phyloP scores from a whole-genome alignment of 495 filamentous ascomycete genomes.

The Penicillium taxi region DNA sequence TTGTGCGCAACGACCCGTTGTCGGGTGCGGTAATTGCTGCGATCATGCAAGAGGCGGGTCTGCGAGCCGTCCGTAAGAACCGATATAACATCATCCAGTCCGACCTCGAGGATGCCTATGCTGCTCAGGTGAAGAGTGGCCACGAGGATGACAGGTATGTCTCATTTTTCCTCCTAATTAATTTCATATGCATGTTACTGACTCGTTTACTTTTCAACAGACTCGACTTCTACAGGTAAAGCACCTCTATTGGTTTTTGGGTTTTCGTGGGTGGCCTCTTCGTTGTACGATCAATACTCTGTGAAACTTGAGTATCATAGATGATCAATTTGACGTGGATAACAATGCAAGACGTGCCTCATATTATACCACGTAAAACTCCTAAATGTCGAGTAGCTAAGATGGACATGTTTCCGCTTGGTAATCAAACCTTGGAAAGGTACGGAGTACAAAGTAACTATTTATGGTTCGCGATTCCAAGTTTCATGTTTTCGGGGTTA shows the following conservation, averaged over 20 bases:
- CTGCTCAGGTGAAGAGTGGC: conserved; percentile 85
- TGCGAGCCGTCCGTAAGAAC: conserved; percentile 95
- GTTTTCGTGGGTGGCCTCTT: conserved; percentile 15
- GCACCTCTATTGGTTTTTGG: background rate
- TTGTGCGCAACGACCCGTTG: conserved; percentile 91
- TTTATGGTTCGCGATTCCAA: no score
- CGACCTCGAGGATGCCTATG: conserved; percentile 93
- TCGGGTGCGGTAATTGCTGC: conserved; percentile 95
- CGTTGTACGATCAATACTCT: conserved; percentile 36
- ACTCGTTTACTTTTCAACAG: conserved; percentile 26
- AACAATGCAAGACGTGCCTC: background rate
- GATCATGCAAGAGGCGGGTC: conserved; percentile 97
- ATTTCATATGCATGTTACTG: conserved; percentile 9
- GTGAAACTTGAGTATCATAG: conserved; percentile 21
- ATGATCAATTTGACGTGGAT: conserved; percentile 5
- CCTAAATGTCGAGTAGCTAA: no score
- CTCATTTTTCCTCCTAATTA: conserved; percentile 1
- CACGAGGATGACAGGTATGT: conserved; percentile 57
- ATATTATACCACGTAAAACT: background rate
- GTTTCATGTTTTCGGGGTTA: no score
- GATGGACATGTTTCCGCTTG: background rate
- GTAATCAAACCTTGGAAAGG: background rate
- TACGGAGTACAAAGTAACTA: no score
- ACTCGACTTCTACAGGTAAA: conserved; percentile 52
- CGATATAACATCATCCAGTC: conserved; percentile 97